phyloP scores from a whole-genome alignment of 1,284 basidiomycete genomes.

The Ustilago trichophora region DNA sequence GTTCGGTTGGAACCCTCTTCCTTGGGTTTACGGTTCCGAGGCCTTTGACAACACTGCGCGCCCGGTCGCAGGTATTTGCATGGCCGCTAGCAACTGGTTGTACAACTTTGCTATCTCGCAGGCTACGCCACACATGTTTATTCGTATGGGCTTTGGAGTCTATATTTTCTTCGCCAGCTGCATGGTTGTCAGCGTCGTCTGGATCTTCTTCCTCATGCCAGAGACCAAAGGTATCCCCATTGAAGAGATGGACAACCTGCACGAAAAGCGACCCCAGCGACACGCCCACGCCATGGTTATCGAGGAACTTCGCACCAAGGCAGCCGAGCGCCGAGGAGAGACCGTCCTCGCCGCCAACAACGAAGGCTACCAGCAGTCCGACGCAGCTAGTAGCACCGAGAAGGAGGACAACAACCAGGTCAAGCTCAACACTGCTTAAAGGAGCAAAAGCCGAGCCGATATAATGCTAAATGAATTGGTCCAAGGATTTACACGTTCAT shows the following conservation, averaged over 20 bases:
- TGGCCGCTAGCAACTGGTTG: constrained; percentile 82
- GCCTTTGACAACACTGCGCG: constrained; percentile 84
- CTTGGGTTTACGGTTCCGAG: constrained; percentile 69
- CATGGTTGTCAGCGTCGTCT: constrained; percentile 74
- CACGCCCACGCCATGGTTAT: constrained; percentile 20
- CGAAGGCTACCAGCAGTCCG: not conserved
- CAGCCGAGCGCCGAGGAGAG: constrained; percentile 17
- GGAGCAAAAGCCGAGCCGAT: no score
- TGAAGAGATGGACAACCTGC: constrained; percentile 72
- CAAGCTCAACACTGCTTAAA: constrained; percentile 25
- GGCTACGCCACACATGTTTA: constrained; percentile 56
- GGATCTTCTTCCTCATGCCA: constrained; percentile 72
- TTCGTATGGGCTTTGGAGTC: constrained; percentile 69
- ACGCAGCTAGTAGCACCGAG: constrained; percentile 6
- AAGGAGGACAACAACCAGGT: constrained; percentile 25
- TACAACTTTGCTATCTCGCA: constrained; percentile 75
- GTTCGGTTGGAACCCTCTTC: constrained; percentile 56
- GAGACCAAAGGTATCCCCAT: constrained; percentile 79
- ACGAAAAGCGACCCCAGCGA: constrained; percentile 20
- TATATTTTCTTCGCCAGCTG: constrained; percentile 76
- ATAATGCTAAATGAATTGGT: no score
- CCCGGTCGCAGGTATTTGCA: constrained; percentile 81
- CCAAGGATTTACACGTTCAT: no score
- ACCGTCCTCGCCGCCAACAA: constrained; percentile 8
- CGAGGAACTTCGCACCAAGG: constrained; percentile 24